Percentiles rank a stretch among this genome's conserved stretches.
phyloP scores from a whole-genome alignment of 1,284 basidiomycete genomes.

The Phylloporus sp. region DNA sequence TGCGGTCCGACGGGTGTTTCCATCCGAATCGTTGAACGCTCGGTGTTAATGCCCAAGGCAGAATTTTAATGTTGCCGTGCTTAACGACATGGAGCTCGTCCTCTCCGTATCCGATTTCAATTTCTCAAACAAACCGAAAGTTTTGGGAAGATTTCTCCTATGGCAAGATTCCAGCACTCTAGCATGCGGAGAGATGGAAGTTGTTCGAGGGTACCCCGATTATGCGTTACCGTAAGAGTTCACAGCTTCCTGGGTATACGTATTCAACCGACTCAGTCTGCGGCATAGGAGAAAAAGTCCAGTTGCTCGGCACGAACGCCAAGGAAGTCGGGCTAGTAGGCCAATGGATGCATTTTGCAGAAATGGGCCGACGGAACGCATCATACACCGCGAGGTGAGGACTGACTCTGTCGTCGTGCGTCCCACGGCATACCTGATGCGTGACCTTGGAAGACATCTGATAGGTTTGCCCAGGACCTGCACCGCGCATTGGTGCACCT shows the following conservation, averaged over 20 bases:
- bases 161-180: slow-evolving; percentile 37
- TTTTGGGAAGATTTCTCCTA: slow-evolving; percentile 27
- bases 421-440: too few relatives aligned
- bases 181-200: not conserved
- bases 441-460: not conserved
- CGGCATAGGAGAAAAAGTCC: slow-evolving; percentile 49
- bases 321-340: slow-evolving; percentile 49
- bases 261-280: slow-evolving; percentile 46
- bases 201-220: not conserved
- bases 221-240: not conserved
- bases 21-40: too few relatives aligned
- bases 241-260: too few relatives aligned
- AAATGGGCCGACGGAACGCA: too few relatives aligned
- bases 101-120: too few relatives aligned
- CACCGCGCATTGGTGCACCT: not conserved
- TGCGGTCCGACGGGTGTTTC: too few relatives aligned
- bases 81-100: not conserved
- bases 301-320: slow-evolving; percentile 46
- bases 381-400: too few relatives aligned
- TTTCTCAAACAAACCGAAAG: too few relatives aligned
- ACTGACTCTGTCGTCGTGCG: too few relatives aligned
- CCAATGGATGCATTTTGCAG: slow-evolving; percentile 54
- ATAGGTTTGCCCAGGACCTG: not conserved
- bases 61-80: too few relatives aligned
- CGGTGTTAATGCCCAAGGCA: too few relatives aligned